Base-by-base conservation (phyloP, 768 basidiomycete species). In the Phlebiopsis flavidoalba region DNA sequence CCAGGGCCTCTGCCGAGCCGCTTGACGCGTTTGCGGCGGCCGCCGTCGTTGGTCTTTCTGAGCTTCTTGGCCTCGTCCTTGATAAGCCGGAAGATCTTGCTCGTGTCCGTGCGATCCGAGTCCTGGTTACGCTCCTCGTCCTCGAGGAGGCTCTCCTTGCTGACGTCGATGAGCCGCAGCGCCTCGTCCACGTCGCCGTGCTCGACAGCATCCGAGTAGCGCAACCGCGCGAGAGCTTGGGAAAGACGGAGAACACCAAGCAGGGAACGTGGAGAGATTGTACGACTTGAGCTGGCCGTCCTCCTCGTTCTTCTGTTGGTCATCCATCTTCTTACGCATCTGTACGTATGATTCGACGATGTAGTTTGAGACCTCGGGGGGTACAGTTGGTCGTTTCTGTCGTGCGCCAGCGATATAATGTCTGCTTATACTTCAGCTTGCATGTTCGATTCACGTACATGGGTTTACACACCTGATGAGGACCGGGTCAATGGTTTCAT, bases 331-430 rank as follows among this genome's bases (percentile, higher is more conserved):
- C 73, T 97, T 95, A 63, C 97, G 93, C 40, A 99, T 83, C 50
- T 92, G 91, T 58, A 98, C 97, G 69, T 98, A 98, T 1, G 93
- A 91, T 66, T 93, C 91, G 26, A 98, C 95, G 56, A 98, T 85
- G 72, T 98, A 98, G 71, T 81, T 88, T 1, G 95, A 96, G 55
- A 98, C 92, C 48, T 84, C 80, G 10, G 84, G 83, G 3, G 95
- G 93, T 8, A 99, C 95, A n/a, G 85, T 84, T 1, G 97, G 97
- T 26, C 96, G 88, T 61, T 85, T 86, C 67, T 86, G 83, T 31
- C 97, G 89, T 11, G 97, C 95, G 57, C 84, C 80, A 7, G 95
- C 96, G 66, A 99, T 98, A 74, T 96, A 99, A 71, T 98, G 94
- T 63, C 95, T 95, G 64, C 6, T 19, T 7, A 19, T 14, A 14